Conservation (phyloP, 2,329 filamentous ascomycete genomes). For the Talaromyces sp. region DNA sequence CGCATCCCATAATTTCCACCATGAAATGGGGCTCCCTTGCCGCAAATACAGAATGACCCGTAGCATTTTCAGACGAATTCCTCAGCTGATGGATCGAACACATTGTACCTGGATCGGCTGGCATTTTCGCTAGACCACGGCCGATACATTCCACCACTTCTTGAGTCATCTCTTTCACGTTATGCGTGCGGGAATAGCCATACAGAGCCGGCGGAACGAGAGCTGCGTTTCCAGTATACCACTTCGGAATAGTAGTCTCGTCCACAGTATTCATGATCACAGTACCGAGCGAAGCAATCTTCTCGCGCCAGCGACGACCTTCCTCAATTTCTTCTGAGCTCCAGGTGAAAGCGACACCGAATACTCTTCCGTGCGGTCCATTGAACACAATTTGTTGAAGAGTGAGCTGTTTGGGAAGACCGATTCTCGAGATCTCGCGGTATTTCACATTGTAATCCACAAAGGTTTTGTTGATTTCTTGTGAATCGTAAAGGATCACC, state of each 20-base stretch:
- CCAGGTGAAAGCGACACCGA: slow-evolving; percentile 28
- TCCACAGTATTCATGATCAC: slow-evolving; percentile 8
- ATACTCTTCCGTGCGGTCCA: slow-evolving; percentile 23
- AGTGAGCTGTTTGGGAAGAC: slow-evolving; percentile 16
- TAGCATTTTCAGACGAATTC: slow-evolving; percentile 6
- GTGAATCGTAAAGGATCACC: slow-evolving; percentile 27
- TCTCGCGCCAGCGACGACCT: slow-evolving; percentile 23
- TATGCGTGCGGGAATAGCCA: slow-evolving; percentile 13
- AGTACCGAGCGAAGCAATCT: slow-evolving; percentile 6
- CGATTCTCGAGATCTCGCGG: slow-evolving; percentile 6
- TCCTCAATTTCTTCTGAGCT: slow-evolving; percentile 25
- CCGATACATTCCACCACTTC: slow-evolving; percentile 22
- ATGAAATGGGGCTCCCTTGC: slow-evolving; percentile 28
- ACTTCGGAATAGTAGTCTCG: slow-evolving; percentile 15
- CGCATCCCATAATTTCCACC: slow-evolving; percentile 30
- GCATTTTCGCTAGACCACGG: slow-evolving; percentile 16
- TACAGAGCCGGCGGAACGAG: slow-evolving; percentile 1
- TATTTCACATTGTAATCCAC: slow-evolving; percentile 19
- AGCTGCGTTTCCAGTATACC: slow-evolving; percentile 14
- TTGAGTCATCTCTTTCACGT: slow-evolving; percentile 20
- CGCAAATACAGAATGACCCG: slow-evolving; percentile 24
- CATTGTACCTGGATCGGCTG: slow-evolving; percentile 21
- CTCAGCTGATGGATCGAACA: slow-evolving; percentile 26
- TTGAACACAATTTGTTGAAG: slow-evolving; percentile 23
- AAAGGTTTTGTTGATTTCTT: slow-evolving; percentile 21